Percentiles rank a stretch among this genome's conserved stretches.
These are phyloP conservation scores for Collariella sp. DNA, from an alignment of 495 filamentous ascomycete genomes.

Conservation along the genomic window DNA sequence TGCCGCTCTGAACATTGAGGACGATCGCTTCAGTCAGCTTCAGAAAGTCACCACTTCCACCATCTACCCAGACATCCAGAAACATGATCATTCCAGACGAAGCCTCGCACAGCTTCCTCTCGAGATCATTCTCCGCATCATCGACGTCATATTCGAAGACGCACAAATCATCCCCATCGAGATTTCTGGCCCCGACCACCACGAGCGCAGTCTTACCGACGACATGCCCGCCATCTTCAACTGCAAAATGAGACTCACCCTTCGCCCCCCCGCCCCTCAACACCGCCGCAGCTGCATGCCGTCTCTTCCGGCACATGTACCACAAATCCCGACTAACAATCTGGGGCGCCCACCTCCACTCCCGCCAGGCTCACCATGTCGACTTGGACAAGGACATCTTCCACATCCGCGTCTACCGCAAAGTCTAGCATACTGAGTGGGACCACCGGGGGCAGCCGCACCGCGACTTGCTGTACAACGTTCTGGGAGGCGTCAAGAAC, in stretches of 20 bases:
- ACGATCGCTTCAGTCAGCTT: too few species aligned
- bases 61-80: background rate
- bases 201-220: background rate
- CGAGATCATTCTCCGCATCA: background rate
- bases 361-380: background rate
- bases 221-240: background rate
- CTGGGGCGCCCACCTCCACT: background rate
- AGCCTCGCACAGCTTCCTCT: background rate
- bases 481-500: too few species aligned
- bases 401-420: background rate
- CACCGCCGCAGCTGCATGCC: background rate
- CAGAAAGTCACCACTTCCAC: too few species aligned
- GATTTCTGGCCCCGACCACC: background rate
- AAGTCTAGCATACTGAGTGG: background rate
- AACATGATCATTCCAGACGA: background rate
- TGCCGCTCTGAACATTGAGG: too few species aligned
- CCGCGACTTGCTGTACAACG: too few species aligned
- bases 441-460: too few species aligned
- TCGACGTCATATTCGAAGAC: background rate
- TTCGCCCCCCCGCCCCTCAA: background rate
- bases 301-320: background rate
- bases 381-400: background rate
- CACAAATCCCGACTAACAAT: background rate
- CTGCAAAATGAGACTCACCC: background rate
- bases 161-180: background rate